A percentile compares a stretch with the other conserved stretches of the same genome.
Conservation (phyloP, 2,329 filamentous ascomycete species). For the Talaromyces funiculosus region DNA sequence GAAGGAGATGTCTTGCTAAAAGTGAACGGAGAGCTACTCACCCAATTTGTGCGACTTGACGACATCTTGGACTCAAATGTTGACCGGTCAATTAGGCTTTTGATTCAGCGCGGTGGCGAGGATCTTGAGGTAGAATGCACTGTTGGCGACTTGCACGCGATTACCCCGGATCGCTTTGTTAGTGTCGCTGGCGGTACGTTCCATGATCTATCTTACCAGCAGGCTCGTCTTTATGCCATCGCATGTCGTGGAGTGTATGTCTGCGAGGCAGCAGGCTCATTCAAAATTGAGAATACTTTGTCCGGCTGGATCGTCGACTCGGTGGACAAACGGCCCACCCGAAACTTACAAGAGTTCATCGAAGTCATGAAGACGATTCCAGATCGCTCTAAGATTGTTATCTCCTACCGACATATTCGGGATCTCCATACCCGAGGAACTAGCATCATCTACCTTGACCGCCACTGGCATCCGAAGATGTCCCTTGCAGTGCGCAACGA, state of each 20-base stretch:
- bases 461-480: constrained; percentile 96
- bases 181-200: constrained; percentile 91
- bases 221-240: constrained; percentile 92
- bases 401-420: constrained; percentile 91
- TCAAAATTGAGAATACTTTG: constrained; percentile 84
- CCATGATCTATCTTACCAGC: constrained; percentile 94
- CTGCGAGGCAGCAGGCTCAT: constrained; percentile 90
- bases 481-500: constrained; percentile 88
- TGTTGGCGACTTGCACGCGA: constrained; percentile 85
- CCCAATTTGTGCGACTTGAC: constrained; percentile 86
- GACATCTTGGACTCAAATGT: constrained; percentile 88
- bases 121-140: constrained; percentile 78
- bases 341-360: constrained; percentile 81
- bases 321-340: constrained; percentile 85
- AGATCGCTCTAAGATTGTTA: constrained; percentile 74
- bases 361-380: constrained; percentile 85
- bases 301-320: constrained; percentile 92
- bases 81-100: constrained; percentile 66
- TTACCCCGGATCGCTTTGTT: constrained; percentile 93
- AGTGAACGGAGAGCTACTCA: constrained; percentile 87
- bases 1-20: constrained; percentile 92
- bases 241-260: constrained; percentile 88
- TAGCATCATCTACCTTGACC: constrained; percentile 83
- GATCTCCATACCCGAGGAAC: constrained; percentile 94
- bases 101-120: constrained; percentile 82